Conservation (phyloP, 441 rosid genomes). For the Euphorbia celastroides region DNA sequence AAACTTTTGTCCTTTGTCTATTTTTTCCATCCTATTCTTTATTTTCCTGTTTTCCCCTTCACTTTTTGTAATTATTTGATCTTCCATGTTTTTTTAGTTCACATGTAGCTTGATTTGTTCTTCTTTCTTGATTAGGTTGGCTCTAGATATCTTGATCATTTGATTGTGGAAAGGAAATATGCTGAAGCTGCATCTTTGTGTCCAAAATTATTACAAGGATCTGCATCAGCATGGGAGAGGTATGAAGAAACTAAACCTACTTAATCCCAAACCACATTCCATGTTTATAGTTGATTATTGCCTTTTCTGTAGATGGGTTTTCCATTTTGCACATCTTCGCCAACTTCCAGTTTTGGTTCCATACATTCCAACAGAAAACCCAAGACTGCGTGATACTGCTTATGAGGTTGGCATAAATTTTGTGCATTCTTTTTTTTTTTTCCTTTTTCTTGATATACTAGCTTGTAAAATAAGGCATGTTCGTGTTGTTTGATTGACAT, state of each 20-base stretch:
- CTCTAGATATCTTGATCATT: slow-evolving; percentile 96
- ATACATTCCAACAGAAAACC: slow-evolving; percentile 84
- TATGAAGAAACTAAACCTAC: slow-evolving; percentile 25
- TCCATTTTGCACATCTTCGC: slow-evolving; percentile 99
- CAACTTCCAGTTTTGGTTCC: slow-evolving; percentile 98
- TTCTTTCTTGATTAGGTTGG: slow-evolving; percentile 64
- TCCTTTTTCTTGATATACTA: slow-evolving; percentile 13
- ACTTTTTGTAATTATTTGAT: neutral
- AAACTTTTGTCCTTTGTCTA: neutral
- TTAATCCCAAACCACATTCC: slow-evolving; percentile 17
- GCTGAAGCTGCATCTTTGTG: slow-evolving; percentile 98
- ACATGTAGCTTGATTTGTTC: slow-evolving; percentile 7
- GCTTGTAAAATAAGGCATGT: slow-evolving; percentile 9
- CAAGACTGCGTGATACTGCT: slow-evolving; percentile 92
- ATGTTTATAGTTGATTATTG: slow-evolving; percentile 25
- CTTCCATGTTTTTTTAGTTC: slow-evolving; percentile 6
- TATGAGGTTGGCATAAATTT: slow-evolving; percentile 64
- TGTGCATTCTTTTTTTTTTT: neutral
- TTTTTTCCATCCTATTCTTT: neutral
- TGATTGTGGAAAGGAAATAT: slow-evolving; percentile 96
- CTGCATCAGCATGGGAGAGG: slow-evolving; percentile 99
- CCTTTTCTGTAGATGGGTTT: slow-evolving; percentile 80
- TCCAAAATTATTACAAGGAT: slow-evolving; percentile 90
- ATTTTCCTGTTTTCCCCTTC: slow-evolving; percentile 8
- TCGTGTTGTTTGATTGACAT: slow-evolving; percentile 23